These are phyloP conservation scores for Dimargaris verticillata DNA, from an alignment of 192 early-diverging fungal genomes.

Conservation along the genomic window DNA sequence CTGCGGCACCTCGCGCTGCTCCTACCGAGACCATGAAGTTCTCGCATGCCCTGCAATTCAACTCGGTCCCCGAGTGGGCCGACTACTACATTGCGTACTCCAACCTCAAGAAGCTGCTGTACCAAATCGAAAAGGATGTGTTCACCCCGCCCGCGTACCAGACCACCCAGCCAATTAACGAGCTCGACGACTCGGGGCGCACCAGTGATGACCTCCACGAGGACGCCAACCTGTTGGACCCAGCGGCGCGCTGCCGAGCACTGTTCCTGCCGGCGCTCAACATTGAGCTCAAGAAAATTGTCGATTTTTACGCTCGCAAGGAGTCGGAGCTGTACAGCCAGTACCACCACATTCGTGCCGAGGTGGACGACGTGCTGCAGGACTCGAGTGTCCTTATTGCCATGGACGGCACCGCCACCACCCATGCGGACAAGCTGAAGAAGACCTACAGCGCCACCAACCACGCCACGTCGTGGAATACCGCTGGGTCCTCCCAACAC, in stretches of 20 bases:
- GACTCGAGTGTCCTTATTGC: slow-evolving; percentile 3
- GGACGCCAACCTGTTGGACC: slow-evolving; percentile 16
- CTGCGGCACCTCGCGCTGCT: no score
- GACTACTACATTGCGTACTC: slow-evolving; percentile 66
- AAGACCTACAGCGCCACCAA: neutral
- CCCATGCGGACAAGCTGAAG: neutral
- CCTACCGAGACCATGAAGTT: slow-evolving; percentile 60
- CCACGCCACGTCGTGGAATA: neutral
- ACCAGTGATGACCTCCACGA: slow-evolving; percentile 19
- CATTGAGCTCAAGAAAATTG: slow-evolving; percentile 69
- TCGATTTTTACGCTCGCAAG: slow-evolving; percentile 65
- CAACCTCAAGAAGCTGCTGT: slow-evolving; percentile 61
- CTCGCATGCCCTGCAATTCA: slow-evolving; percentile 78
- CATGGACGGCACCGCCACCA: neutral
- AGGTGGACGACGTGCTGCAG: slow-evolving; percentile 27
- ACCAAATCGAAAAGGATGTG: slow-evolving; percentile 51
- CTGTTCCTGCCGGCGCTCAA: slow-evolving; percentile 59
- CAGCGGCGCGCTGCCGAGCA: slow-evolving; percentile 10
- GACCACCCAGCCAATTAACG: slow-evolving; percentile 9
- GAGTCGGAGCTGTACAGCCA: slow-evolving; percentile 59
- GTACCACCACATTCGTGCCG: slow-evolving; percentile 40
- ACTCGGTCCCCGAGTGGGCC: slow-evolving; percentile 75
- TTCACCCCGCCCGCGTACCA: slow-evolving; percentile 13
- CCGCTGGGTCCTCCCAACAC: neutral
- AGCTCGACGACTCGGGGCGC: neutral